Base-by-base conservation (phyloP, 2,329 filamentous ascomycete genomes). In the Fusarium sulawesiense region DNA sequence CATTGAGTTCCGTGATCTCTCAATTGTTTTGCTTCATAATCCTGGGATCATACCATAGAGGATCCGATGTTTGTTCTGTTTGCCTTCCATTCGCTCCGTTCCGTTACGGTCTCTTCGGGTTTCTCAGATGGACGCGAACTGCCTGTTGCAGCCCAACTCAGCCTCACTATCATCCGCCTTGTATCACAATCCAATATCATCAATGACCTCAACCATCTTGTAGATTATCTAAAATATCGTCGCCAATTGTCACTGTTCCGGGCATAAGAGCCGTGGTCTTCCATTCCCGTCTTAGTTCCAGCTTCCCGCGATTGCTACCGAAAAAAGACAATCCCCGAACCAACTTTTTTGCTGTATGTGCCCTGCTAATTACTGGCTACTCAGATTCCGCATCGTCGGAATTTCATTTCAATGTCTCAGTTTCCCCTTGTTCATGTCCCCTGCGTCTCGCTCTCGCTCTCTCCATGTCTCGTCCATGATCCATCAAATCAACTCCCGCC, bases 221-320 rank as follows among this genome's bases (percentile, higher is more conserved):
- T 30, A 14, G 29, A 30, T 30, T 13, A 30, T 30, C 29, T 30
- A 7, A 14, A 30, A 14, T 30, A 13, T 41, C 55, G 54, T 66
- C 63, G 63, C 65, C 34, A 61, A 66, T 49, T 48, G 47, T 66
- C 46, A 6, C 63, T 66, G 21, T 20, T 66, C 61, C 46, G 41
- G 63, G 62, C 25, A 49, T 46, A 34, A 61, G 12, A 37, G 48
- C 63, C 63, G 62, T 46, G 41, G 30, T 29, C 50, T 44, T 32
- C 20, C 49, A 50, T 40, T 44, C 50, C 45, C 40, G 47, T 62
- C 37, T 41, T 54, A 49, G 49, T 40, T 23, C 37, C 20, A 61
- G 30, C 11, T 51, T 54, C 48, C 42, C 54, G 53, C 34, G 10
- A 53, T 20, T 37, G 13, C 23, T 48, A 29, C 55, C 63, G 25